These are phyloP conservation scores for Sugiyamaella neomexicana DNA, from an alignment of 1,139 yeast genomes.

Conservation along the genomic window DNA sequence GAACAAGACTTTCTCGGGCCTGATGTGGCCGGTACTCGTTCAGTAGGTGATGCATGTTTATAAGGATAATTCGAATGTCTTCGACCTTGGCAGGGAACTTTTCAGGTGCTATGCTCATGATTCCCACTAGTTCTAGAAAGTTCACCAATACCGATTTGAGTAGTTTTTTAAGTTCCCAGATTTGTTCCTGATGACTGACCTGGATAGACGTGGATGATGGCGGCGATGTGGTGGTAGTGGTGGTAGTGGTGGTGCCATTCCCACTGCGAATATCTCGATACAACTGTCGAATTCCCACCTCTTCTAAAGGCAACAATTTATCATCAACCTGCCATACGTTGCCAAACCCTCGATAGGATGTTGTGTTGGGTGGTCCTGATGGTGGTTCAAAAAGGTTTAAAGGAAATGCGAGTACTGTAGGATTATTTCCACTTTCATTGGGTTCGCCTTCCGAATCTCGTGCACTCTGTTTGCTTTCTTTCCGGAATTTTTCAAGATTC, in stretches of 20 bases:
- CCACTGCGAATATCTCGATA: constrained; percentile 44
- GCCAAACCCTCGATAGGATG: constrained; percentile 76
- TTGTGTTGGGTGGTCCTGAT: constrained; percentile 50
- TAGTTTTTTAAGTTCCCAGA: constrained; percentile 65
- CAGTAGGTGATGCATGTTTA: constrained; percentile 79
- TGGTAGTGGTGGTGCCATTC: constrained; percentile 28
- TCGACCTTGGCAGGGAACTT: constrained; percentile 66
- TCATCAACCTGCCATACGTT: constrained; percentile 77
- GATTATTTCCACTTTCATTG: not conserved
- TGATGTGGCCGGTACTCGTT: constrained; percentile 90
- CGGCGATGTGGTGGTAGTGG: not conserved
- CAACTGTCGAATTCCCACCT: constrained; percentile 67
- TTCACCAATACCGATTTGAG: constrained; percentile 67
- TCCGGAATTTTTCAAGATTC: constrained; percentile 48
- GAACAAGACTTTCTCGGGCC: constrained; percentile 74
- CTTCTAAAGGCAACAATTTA: constrained; percentile 63
- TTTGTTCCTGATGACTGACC: constrained; percentile 45
- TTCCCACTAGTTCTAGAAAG: constrained; percentile 71
- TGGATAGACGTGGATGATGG: constrained; percentile 14
- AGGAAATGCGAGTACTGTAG: constrained; percentile 26
- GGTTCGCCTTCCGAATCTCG: not conserved
- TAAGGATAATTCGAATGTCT: constrained; percentile 67
- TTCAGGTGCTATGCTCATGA: constrained; percentile 66
- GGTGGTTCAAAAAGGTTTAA: constrained; percentile 67
- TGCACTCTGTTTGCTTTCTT: not conserved